Percentiles rank a stretch among this genome's conserved stretches.
phyloP scores from a whole-genome alignment of 73 alveolate species.

The Tetrahymena malaccensis region DNA sequence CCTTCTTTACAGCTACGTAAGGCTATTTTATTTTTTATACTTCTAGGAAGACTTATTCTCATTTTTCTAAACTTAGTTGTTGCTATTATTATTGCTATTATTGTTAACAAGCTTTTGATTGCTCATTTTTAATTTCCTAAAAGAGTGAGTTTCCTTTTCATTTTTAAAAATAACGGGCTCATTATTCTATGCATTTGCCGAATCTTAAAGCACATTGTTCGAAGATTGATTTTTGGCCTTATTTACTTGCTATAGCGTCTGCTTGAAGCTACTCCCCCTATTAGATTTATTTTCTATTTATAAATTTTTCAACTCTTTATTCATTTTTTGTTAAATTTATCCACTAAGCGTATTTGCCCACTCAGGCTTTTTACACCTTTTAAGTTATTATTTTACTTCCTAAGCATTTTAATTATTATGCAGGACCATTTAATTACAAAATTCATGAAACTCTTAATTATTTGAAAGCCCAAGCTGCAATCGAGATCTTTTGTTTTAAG shows the following conservation, averaged over 20 bases:
- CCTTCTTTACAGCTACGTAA: background rate
- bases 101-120: background rate
- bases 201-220: background rate
- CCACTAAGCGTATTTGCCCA: background rate
- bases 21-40: background rate
- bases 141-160: background rate
- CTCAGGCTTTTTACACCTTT: background rate
- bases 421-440: background rate
- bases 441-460: background rate
- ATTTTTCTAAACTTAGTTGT: background rate
- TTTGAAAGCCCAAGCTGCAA: background rate
- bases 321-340: background rate
- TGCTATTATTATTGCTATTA: too few relatives aligned
- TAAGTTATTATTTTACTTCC: background rate
- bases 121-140: background rate
- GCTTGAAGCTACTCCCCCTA: background rate
- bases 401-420: background rate
- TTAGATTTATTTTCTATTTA: background rate
- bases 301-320: background rate
- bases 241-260: background rate
- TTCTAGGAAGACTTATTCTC: background rate
- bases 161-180: background rate
- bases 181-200: background rate
- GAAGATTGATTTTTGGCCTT: background rate
- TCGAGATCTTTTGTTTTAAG: background rate